These are phyloP conservation scores for Spergularia bocconei DNA, from an alignment of 148 eudicot genomes.

Conservation along the genomic window DNA sequence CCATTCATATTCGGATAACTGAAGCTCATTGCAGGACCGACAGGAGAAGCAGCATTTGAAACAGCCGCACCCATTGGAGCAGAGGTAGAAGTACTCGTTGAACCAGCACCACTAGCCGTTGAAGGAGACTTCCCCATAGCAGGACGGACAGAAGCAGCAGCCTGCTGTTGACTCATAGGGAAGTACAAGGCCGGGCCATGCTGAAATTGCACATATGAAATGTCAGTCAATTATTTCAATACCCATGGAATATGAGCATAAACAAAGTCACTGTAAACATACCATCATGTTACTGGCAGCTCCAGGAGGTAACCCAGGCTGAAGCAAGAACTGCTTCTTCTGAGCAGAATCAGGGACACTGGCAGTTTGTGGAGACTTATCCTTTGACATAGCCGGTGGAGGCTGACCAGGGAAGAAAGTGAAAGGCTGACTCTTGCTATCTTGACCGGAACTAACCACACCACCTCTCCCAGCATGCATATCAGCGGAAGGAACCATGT, in stretches of 20 bases:
- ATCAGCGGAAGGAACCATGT: slow-evolving; percentile 62
- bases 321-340: slow-evolving; percentile 74
- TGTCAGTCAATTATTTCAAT: background rate
- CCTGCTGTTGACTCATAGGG: slow-evolving; percentile 90
- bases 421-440: slow-evolving; percentile 52
- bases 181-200: slow-evolving; percentile 82
- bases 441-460: slow-evolving; percentile 39
- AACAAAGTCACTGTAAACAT: slow-evolving; percentile 14
- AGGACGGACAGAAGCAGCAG: slow-evolving; percentile 53
- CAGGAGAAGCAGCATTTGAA: slow-evolving; percentile 37
- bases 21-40: slow-evolving; percentile 67
- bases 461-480: slow-evolving; percentile 52
- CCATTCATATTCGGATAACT: slow-evolving; percentile 67
- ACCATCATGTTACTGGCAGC: slow-evolving; percentile 68
- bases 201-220: slow-evolving; percentile 30
- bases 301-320: slow-evolving; percentile 72
- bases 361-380: slow-evolving; percentile 46
- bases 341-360: slow-evolving; percentile 53
- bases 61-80: slow-evolving; percentile 36
- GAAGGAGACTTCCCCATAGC: slow-evolving; percentile 44
- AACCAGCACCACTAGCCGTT: slow-evolving; percentile 30
- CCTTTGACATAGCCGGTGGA: slow-evolving; percentile 43
- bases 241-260: background rate
- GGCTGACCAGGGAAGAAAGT: slow-evolving; percentile 56
- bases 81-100: slow-evolving; percentile 37